Evolutionary conservation across 495 filamentous ascomycete genomes (phyloP), one percentile per base, ranked within the genome.

Genomic region (Lasiosphaeria miniovina): DNA sequence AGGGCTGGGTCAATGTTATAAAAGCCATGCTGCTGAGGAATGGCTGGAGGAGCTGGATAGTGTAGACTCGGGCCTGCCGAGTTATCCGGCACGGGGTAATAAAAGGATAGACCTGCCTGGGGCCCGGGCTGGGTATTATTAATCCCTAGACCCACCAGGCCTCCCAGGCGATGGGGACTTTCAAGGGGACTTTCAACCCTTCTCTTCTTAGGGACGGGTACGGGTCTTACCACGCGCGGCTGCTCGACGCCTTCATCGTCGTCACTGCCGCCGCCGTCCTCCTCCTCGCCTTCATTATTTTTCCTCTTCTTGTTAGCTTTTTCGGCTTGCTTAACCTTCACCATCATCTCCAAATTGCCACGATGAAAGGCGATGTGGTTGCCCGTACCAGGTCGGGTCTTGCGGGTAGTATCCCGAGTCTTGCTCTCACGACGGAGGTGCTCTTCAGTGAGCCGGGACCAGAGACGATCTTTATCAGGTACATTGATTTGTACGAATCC

Each of bases 351-450:
- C 8, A 79, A 63, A 43, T 80, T 61, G 1, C 78, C 78, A 50
- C 49, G 59, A 57, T 80, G 77, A 32, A 70, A 60, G 6, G 66
- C 67, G 45, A 80, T 70, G 36, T 77, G 24, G 24, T 24, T 24
- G 24, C 24, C 24, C 24, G 24, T 24, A 24, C 24, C 24, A 24
- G 65, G 58, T 3, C 76, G 68, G 6, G 57, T 56, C 10, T n/a
- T 56, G 1, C 32, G 14, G 8, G 24, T 24, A 24, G 24, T 24
- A 24, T 24, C 24, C 24, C 71, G 68, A 6, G 57, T 55, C 0
- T 56, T 56, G 7, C 59, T 53, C 50, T 74, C 68, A 2, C 60
- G n/a, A 2, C 35, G 34, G 3, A 77, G 41, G 17, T 74, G 66
- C 15, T 54, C 59, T 0, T 52, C 11, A 6, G 71, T 67, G 32